Conservation (phyloP, 2,329 filamentous ascomycete species). For the Mollisiaceae sp. region DNA sequence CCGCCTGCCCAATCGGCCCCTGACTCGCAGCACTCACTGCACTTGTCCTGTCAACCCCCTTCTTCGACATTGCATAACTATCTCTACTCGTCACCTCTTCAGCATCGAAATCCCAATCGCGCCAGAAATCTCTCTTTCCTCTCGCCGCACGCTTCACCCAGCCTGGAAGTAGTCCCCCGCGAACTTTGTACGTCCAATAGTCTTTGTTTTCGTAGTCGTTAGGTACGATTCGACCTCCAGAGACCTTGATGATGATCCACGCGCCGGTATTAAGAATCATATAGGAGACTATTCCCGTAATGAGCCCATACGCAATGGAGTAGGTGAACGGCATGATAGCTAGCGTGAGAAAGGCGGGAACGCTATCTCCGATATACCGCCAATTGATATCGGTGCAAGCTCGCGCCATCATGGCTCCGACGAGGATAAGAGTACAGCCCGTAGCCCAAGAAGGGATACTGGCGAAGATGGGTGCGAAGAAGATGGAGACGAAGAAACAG, state of each 20-base stretch:
- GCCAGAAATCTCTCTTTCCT: conserved; percentile 45
- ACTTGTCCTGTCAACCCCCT: conserved; percentile 23
- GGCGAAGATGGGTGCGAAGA: conserved; percentile 90
- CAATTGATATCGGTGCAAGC: conserved; percentile 86
- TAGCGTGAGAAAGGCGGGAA: conserved; percentile 85
- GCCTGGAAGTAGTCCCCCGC: conserved; percentile 74
- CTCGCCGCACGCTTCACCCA: conserved; percentile 69
- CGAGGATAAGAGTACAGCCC: conserved; percentile 83
- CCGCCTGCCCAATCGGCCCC: neutral
- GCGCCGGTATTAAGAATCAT: conserved; percentile 74
- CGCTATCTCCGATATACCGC: conserved; percentile 81
- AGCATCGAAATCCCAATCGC: conserved; percentile 31
- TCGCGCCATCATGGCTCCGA: conserved; percentile 86
- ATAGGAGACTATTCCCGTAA: conserved; percentile 78
- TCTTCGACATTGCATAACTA: conserved; percentile 19
- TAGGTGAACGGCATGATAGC: conserved; percentile 90
- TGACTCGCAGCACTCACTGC: conserved; percentile 15
- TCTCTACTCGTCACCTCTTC: conserved; percentile 26
- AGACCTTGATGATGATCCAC: conserved; percentile 69
- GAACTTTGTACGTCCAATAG: conserved; percentile 78
- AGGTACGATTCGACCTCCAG: conserved; percentile 73
- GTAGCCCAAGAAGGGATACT: conserved; percentile 91
- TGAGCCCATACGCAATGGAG: conserved; percentile 85
- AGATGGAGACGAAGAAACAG: conserved; percentile 85
- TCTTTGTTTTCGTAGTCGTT: conserved; percentile 79